Evolutionary conservation across 139 green algal species (phyloP), one percentile per base, ranked within the genome.

Genomic region (Zygnema circumcarinatum): DNA sequence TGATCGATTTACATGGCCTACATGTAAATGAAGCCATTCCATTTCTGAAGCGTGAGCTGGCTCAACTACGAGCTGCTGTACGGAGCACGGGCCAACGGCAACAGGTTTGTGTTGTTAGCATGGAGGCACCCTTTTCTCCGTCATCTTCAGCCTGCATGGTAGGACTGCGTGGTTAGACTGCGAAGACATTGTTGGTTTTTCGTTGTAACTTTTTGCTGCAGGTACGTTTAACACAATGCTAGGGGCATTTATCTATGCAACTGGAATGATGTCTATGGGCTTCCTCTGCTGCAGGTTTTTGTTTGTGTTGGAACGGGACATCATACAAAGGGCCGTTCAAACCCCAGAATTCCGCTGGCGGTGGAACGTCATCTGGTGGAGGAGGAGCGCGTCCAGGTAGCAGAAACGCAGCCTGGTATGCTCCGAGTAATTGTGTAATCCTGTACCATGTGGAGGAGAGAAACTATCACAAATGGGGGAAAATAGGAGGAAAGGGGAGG

Each of bases 301-400:
- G 78, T 92, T 38, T 92, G 87, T 47, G 88, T 92, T 22, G 88
- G 88, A 20, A 92, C 88, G 7, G 88, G 88, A 16, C 88, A 92
- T 47, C 88, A 92, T 74, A 92, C 87, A 36, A 92, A 81, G 86
- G 87, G 87, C 0, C 39, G 88, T 16, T 38, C 74, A 2, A 87
- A 76, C 29, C 84, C 88, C 53, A 53, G 88, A n/a, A 87, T 92
- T 36, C 88, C 88, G 22, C 21, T 62, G n/a, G 88, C 88, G 31
- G 88, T 92, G 32, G 67, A 90, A 79, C 0, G 90, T 16, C 88
- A 56, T n/a, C 2, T 92, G 40, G 88, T 78, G 41, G 87, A 89
- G 62, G 80, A 89, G 16, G 79, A 62, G 54, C 80, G 38, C 3
- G 20, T 90, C 1, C 29, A 88, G 62, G 87, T 89, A 29, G n/a